Evolutionary conservation across 2,329 filamentous ascomycete genomes (phyloP).

Genomic region (Aspergillus transmontanensis): DNA sequence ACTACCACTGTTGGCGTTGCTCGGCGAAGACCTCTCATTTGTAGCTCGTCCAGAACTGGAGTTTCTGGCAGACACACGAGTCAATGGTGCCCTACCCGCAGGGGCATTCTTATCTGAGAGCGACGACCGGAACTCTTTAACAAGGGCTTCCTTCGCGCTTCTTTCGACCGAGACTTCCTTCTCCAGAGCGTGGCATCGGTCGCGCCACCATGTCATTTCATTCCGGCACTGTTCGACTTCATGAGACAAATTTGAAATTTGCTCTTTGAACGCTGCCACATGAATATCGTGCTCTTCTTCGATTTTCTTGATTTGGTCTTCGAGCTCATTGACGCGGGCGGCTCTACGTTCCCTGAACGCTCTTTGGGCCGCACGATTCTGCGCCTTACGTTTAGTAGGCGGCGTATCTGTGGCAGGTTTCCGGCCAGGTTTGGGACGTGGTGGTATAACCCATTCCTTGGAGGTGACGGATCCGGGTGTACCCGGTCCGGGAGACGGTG

Average conservation of each 20-base stretch:
- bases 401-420: slow-evolving; percentile 94
- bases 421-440: slow-evolving; percentile 83
- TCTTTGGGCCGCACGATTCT: slow-evolving; percentile 89
- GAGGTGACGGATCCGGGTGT: slow-evolving; percentile 64
- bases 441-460: slow-evolving; percentile 84
- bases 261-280: slow-evolving; percentile 56
- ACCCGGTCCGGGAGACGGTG: slow-evolving; percentile 41
- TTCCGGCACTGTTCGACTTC: slow-evolving; percentile 68
- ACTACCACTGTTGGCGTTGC: slow-evolving; percentile 13
- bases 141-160: slow-evolving; percentile 46
- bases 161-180: slow-evolving; percentile 56
- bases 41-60: slow-evolving; percentile 7
- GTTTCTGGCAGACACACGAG: slow-evolving; percentile 7
- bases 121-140: slow-evolving; percentile 44
- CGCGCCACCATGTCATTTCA: slow-evolving; percentile 48
- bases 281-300: slow-evolving; percentile 51
- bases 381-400: slow-evolving; percentile 88
- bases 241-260: slow-evolving; percentile 59
- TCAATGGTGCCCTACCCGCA: slow-evolving; percentile 45
- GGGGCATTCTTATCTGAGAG: slow-evolving; percentile 24
- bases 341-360: slow-evolving; percentile 87
- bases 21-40: slow-evolving; percentile 2
- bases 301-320: slow-evolving; percentile 53
- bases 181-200: slow-evolving; percentile 64
- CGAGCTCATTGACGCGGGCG: slow-evolving; percentile 73